Conservation (phyloP, 495 filamentous ascomycete genomes). For the Trypethelium eluteriae region DNA sequence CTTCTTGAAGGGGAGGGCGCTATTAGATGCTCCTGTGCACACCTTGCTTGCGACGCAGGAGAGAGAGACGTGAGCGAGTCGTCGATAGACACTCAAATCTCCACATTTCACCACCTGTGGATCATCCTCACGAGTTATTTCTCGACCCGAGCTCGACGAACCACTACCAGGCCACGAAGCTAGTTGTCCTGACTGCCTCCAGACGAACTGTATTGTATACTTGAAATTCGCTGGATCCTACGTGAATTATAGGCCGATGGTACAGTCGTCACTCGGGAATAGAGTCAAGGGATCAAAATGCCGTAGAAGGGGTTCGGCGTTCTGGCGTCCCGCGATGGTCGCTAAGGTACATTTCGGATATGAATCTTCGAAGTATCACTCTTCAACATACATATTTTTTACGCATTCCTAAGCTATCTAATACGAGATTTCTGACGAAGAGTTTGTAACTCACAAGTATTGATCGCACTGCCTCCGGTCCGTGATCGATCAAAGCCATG, state of each 20-base stretch:
- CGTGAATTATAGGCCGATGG: no score
- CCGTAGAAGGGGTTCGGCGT: neutral
- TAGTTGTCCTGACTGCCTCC: no score
- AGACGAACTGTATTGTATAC: no score
- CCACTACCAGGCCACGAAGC: no score
- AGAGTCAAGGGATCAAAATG: no score
- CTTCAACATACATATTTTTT: neutral
- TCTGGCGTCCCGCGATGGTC: neutral
- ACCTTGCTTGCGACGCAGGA: slow-evolving; percentile 67
- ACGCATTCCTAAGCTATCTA: neutral
- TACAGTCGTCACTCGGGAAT: no score
- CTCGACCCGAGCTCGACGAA: neutral
- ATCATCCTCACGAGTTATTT: neutral
- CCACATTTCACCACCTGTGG: neutral
- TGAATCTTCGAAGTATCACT: neutral
- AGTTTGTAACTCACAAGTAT: no score
- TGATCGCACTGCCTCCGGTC: no score
- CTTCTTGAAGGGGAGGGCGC: slow-evolving; percentile 84
- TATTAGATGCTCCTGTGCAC: slow-evolving; percentile 76
- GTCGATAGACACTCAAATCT: neutral
- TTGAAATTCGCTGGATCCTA: no score
- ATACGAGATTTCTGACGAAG: no score
- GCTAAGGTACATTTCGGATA: neutral
- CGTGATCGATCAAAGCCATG: no score
- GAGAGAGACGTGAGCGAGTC: slow-evolving; percentile 17